These are phyloP conservation scores for Oxyria digyna DNA, from an alignment of 148 eudicot species.

Conservation along the genomic window DNA sequence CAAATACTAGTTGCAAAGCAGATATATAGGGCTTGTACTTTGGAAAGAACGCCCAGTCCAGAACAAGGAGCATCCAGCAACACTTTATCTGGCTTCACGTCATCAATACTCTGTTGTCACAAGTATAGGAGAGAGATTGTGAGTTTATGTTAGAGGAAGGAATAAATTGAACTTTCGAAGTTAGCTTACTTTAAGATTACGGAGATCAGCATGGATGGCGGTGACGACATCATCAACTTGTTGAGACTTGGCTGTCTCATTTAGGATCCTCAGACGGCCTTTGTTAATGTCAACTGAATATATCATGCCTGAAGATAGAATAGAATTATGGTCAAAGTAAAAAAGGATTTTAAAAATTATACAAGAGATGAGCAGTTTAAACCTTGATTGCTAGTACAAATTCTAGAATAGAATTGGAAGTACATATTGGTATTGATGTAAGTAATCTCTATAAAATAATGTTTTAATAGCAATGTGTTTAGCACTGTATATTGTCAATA, in stretches of 20 bases:
- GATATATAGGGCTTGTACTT: slow-evolving; percentile 23
- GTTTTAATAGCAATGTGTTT: not conserved
- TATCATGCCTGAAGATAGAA: slow-evolving; percentile 38
- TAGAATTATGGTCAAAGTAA: not conserved
- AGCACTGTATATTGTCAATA: not conserved
- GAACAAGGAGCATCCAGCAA: slow-evolving; percentile 96
- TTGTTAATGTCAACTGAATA: slow-evolving; percentile 70
- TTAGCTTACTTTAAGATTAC: slow-evolving; percentile 46
- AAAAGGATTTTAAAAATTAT: too few relatives aligned
- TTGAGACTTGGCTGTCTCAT: slow-evolving; percentile 78
- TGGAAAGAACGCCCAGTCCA: slow-evolving; percentile 91
- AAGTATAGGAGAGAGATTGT: not conserved
- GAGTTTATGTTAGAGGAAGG: not conserved
- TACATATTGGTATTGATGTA: not conserved
- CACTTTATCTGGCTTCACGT: slow-evolving; percentile 51
- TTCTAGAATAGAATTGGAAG: not conserved
- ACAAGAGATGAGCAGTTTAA: not conserved
- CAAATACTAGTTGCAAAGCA: too few relatives aligned
- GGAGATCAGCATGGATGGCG: slow-evolving; percentile 72
- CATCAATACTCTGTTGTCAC: slow-evolving; percentile 24
- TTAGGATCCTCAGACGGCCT: slow-evolving; percentile 77
- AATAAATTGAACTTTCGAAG: not conserved
- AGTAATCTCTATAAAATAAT: not conserved
- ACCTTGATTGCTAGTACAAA: not conserved
- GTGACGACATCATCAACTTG: slow-evolving; percentile 51